Base-by-base conservation (phyloP, 768 basidiomycete species). In the Lactarius deliciosus region DNA sequence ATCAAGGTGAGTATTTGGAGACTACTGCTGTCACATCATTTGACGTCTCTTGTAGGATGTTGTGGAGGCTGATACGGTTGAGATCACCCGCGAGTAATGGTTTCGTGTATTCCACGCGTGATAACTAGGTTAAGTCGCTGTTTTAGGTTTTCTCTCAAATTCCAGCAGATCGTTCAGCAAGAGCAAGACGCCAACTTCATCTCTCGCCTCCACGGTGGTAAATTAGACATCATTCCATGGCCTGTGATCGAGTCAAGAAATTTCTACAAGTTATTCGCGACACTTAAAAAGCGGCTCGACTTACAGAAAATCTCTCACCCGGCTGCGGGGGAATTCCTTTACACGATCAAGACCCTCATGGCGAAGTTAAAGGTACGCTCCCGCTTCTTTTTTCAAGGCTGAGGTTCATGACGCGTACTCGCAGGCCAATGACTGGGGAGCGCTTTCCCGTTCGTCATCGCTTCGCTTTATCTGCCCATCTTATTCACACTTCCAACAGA, bases 351-450 rank as follows among this genome's bases (percentile, higher is more conserved):
- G 41, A 66, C 65, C 13, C 60, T 66, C 6, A 66, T 66, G 65
- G 65, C 65, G 5, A 66, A 66, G 36, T 13, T 66, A 1, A 66
- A 66, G 11, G 65, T 62, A 61, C 28, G 56, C 16, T 13, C 20
- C 13, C 41, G 1, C 5, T 18, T 40, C 11, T 50, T 36, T n/a
- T 18, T 15, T 40, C 18, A 28, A 5, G 2, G 3, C 5, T 0
- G n/a, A 13, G 9, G 10, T 6, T 13, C 40, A 30, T 20, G 58
- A 30, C 3, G 4, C 11, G 36, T 38, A 2, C 8, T 43, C 18
- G 10, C 59, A 86, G 86, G 79, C 83, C 0, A 86, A 86, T 54
- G 87, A 88, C 64, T 88, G 87, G 86, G 84, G 84, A n/a, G 79
- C 86, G 0, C 76, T 88, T 61, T 86, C 86, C 57, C 85, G 87